Conservation (phyloP, 2,329 filamentous ascomycete species). For the Trichoderma pleuroti region DNA sequence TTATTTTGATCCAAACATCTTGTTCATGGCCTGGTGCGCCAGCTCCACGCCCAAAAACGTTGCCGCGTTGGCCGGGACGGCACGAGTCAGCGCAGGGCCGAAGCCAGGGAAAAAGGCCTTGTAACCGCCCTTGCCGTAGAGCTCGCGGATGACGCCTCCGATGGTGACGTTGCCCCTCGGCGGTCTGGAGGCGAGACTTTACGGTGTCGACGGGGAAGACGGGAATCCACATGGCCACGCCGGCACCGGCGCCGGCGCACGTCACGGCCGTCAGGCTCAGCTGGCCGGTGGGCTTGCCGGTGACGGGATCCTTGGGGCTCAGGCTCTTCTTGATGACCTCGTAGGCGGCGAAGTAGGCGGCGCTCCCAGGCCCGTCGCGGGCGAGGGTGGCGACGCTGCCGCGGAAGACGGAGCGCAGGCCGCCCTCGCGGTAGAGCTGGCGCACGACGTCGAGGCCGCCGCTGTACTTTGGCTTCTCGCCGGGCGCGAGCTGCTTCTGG, state of each 20-base stretch:
- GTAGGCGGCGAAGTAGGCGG: slow-evolving; percentile 96
- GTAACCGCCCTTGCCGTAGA: slow-evolving; percentile 80
- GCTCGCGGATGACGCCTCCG: slow-evolving; percentile 69
- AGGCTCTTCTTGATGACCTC: slow-evolving; percentile 88
- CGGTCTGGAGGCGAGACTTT: slow-evolving; percentile 90
- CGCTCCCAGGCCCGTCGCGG: slow-evolving; percentile 86
- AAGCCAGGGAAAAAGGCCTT: slow-evolving; percentile 98
- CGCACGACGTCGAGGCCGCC: slow-evolving; percentile 87
- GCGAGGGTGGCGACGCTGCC: slow-evolving; percentile 88
- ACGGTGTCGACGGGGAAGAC: slow-evolving; percentile 97
- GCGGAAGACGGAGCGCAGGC: slow-evolving; percentile 86
- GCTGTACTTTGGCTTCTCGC: slow-evolving; percentile 87
- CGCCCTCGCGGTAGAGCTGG: slow-evolving; percentile 88
- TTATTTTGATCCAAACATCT: slow-evolving; percentile 53
- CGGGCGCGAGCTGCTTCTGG: slow-evolving; percentile 81
- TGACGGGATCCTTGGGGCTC: slow-evolving; percentile 74
- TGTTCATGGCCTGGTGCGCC: slow-evolving; percentile 79
- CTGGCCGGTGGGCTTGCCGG: slow-evolving; percentile 69
- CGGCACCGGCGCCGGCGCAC: slow-evolving; percentile 81
- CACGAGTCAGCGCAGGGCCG: slow-evolving; percentile 84
- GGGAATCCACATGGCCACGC: slow-evolving; percentile 98
- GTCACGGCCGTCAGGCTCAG: slow-evolving; percentile 80
- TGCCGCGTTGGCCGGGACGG: slow-evolving; percentile 92
- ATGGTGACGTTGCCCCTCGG: slow-evolving; percentile 82
- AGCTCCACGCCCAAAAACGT: slow-evolving; percentile 87